Conservation (phyloP, 2,329 filamentous ascomycete species). For the Fusarium sp. region DNA sequence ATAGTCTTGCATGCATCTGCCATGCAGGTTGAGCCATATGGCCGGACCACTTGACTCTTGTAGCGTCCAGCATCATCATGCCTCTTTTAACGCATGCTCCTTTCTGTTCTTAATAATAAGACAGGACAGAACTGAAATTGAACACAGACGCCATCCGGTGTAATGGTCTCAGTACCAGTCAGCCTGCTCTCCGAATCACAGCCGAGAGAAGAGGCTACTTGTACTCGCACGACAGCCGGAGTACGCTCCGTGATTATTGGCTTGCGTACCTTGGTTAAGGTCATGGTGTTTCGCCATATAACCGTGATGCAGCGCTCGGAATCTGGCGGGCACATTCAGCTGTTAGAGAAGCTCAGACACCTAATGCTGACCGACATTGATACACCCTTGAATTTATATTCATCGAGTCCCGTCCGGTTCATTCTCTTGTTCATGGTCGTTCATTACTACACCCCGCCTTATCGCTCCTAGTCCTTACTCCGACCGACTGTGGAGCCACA, state of each 20-base stretch:
- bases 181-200: slow-evolving; percentile 34
- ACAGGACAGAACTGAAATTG: slow-evolving; percentile 17
- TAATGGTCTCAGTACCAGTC: slow-evolving; percentile 36
- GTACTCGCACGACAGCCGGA: slow-evolving; percentile 37
- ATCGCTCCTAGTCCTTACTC: slow-evolving; percentile 15
- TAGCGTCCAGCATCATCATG: not conserved
- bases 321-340: slow-evolving; percentile 5
- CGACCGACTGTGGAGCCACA: slow-evolving; percentile 35
- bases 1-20: not conserved
- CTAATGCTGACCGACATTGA: not conserved
- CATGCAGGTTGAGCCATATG: slow-evolving; percentile 1
- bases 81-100: not conserved
- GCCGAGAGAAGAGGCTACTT: slow-evolving; percentile 31
- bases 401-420: slow-evolving; percentile 22
- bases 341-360: slow-evolving; percentile 10
- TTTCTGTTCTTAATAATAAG: slow-evolving; percentile 1
- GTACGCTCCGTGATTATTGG: slow-evolving; percentile 23
- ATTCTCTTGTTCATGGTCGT: slow-evolving; percentile 37
- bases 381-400: slow-evolving; percentile 13
- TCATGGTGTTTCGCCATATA: slow-evolving; percentile 27
- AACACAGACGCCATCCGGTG: slow-evolving; percentile 34
- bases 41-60: not conserved
- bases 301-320: slow-evolving; percentile 13
- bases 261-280: slow-evolving; percentile 1
- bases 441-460: slow-evolving; percentile 21